A percentile compares a stretch with the other conserved stretches of the same genome.
Evolutionary conservation across 352 stramenopile species (phyloP).

Genomic region (Globisporangium okanoganense): DNA sequence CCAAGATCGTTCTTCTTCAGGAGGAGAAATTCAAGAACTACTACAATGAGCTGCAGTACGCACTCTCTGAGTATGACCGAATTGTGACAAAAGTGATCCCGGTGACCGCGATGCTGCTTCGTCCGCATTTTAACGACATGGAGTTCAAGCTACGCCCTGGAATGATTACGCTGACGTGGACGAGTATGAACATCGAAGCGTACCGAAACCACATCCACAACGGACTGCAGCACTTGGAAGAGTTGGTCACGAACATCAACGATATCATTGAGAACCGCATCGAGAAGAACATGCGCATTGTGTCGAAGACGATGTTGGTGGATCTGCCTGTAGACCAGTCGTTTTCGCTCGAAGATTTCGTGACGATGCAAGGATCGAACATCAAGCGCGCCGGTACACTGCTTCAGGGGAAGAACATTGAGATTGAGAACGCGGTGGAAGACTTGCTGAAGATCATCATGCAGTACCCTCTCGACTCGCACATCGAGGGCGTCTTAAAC

Average conservation of each 20-base stretch:
- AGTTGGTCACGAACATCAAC: slow-evolving; percentile 98
- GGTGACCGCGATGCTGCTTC: slow-evolving; percentile 94
- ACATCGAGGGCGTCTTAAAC: slow-evolving; percentile 91
- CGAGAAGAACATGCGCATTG: slow-evolving; percentile 98
- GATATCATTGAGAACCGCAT: slow-evolving; percentile 99
- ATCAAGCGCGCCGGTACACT: slow-evolving; percentile 90
- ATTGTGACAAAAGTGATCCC: slow-evolving; percentile 97
- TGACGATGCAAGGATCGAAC: slow-evolving; percentile 95
- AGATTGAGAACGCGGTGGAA: slow-evolving; percentile 97
- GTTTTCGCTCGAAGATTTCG: slow-evolving; percentile 98
- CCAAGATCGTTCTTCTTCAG: slow-evolving; percentile 97
- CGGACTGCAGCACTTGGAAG: slow-evolving; percentile 94
- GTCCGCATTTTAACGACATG: slow-evolving; percentile 99
- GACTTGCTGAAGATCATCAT: slow-evolving; percentile 97
- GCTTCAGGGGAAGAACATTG: slow-evolving; percentile 97
- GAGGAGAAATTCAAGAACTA: slow-evolving; percentile 99
- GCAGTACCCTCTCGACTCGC: slow-evolving; percentile 93
- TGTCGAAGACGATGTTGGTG: slow-evolving; percentile 96
- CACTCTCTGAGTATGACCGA: slow-evolving; percentile 96
- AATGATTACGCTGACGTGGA: slow-evolving; percentile 99
- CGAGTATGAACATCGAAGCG: slow-evolving; percentile 99
- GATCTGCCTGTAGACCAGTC: slow-evolving; percentile 95
- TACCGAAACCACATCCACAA: slow-evolving; percentile 94
- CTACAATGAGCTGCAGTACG: slow-evolving; percentile 97
- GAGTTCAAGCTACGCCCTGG: slow-evolving; percentile 98